Evolutionary conservation across 805 yeast species (phyloP).

Genomic region (Cyberlindnera petersonii): DNA sequence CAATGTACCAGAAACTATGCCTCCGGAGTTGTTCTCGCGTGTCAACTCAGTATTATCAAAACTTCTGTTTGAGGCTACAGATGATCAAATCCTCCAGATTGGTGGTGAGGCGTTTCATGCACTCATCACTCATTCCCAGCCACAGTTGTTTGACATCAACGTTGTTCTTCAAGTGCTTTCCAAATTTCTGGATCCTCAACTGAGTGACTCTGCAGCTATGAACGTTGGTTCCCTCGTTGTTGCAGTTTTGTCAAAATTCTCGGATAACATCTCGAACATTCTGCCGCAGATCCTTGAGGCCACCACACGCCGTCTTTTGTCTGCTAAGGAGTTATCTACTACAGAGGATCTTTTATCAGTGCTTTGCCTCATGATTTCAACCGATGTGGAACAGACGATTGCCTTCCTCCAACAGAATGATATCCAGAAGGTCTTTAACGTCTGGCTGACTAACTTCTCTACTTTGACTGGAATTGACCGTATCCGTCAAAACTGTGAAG

Average conservation of each 20-base stretch:
- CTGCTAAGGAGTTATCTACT: constrained; percentile 67
- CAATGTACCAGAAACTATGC: constrained; percentile 38
- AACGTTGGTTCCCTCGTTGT: constrained; percentile 66
- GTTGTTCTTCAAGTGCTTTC: constrained; percentile 60
- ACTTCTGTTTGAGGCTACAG: constrained; percentile 43
- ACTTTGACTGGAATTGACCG: constrained; percentile 69
- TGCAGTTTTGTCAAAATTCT: constrained; percentile 53
- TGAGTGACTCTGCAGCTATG: constrained; percentile 78
- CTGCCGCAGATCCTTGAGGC: constrained; percentile 40
- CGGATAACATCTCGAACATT: constrained; percentile 21
- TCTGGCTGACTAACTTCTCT: constrained; percentile 84
- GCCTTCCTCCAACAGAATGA: constrained; percentile 50
- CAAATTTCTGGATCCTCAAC: constrained; percentile 63
- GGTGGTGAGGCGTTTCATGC: constrained; percentile 72
- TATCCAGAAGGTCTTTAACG: constrained; percentile 55
- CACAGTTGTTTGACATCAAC: constrained; percentile 18
- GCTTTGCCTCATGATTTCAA: constrained; percentile 63
- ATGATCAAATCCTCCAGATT: constrained; percentile 72
- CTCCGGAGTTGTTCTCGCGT: constrained; percentile 38
- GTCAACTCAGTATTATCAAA: constrained; percentile 39
- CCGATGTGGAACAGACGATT: constrained; percentile 60
- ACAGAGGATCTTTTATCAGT: constrained; percentile 75
- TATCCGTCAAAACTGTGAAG: constrained; percentile 62
- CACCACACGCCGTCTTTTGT: constrained; percentile 59
- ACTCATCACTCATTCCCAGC: constrained; percentile 40